Evolutionary conservation across 164 flowering plant genomes (phyloP), one percentile per base, ranked within the genome.

Genomic region (Vitis riparia): DNA sequence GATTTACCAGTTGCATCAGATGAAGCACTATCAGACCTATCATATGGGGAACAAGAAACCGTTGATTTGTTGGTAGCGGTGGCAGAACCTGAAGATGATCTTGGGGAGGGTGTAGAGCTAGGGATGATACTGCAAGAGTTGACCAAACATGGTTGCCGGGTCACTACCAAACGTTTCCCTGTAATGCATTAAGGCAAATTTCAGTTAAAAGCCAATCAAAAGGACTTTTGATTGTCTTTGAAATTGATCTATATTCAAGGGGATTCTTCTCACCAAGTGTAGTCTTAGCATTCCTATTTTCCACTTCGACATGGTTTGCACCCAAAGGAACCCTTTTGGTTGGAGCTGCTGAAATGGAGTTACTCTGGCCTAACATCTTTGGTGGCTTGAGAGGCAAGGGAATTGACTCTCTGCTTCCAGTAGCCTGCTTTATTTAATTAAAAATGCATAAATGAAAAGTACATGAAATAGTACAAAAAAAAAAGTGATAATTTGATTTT

Each of bases 11-110:
- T 61, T 16, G 64, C 72, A 49, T 70, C 76, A 59, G 86, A 78
- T 11, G 84, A 75, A 62, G 67, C 57, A 70, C 78, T 80, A 29
- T 73, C 75, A 56, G 75, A 75, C 47, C 76, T 73, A 37, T 76
- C 76, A 51, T 29, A 17, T 6, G 86, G 79, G n/a, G 82, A 79
- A 51, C 76, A 65, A 71, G 81, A 72, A 65, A 70, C 67, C 32
- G 76, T 47, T 32, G 78, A 32, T 27, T 67, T 72, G 11, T 70
- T 82, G 32, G 71, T 27, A 50, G 73, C 23, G 62, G 67, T 56
- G 13, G 81, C 60, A 19, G 84, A 77, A 47, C 70, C 65, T 23
- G 73, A 72, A 65, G 78, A 70, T 62, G 79, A 65, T 59, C 59
- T 78, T 8, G 81, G 65, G 11, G 80, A 79, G 64, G 71, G 69